Conservation (phyloP, 495 filamentous ascomycete genomes). For the Neurospora intermedia region DNA sequence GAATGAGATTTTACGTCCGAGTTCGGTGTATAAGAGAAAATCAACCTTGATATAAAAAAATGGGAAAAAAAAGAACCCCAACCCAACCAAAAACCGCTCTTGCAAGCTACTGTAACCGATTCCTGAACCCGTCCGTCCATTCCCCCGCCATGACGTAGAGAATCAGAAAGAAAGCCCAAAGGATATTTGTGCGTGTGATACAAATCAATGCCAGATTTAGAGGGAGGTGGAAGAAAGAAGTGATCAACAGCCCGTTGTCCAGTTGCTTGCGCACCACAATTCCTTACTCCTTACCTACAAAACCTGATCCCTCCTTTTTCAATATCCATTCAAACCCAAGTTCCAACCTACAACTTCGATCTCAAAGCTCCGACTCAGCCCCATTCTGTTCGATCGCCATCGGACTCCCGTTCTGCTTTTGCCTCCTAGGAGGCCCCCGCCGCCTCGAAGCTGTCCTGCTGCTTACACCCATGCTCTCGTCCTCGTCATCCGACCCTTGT, state of each 20-base stretch:
- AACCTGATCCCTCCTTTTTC: neutral
- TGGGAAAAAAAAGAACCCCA: neutral
- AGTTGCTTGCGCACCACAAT: neutral
- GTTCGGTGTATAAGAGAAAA: neutral
- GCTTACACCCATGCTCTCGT: conserved; percentile 34
- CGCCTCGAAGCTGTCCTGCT: conserved; percentile 26
- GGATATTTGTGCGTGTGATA: neutral
- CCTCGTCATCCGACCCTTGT: conserved; percentile 34
- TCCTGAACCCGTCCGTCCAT: neutral
- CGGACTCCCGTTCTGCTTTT: conserved; percentile 36
- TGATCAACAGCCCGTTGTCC: neutral
- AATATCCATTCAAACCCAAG: neutral
- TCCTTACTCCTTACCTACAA: neutral
- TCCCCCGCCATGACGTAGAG: neutral
- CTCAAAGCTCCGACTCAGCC: conserved; percentile 37
- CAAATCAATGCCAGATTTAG: neutral
- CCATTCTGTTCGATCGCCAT: conserved; percentile 42
- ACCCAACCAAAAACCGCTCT: neutral
- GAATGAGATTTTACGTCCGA: neutral
- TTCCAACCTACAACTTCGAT: neutral
- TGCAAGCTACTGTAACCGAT: neutral
- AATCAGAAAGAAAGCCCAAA: neutral
- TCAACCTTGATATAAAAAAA: neutral
- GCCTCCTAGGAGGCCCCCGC: conserved; percentile 23
- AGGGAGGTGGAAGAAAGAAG: neutral